Conservation (phyloP, 2,329 filamentous ascomycete genomes). For the Sporothrix brunneoviolacea region DNA sequence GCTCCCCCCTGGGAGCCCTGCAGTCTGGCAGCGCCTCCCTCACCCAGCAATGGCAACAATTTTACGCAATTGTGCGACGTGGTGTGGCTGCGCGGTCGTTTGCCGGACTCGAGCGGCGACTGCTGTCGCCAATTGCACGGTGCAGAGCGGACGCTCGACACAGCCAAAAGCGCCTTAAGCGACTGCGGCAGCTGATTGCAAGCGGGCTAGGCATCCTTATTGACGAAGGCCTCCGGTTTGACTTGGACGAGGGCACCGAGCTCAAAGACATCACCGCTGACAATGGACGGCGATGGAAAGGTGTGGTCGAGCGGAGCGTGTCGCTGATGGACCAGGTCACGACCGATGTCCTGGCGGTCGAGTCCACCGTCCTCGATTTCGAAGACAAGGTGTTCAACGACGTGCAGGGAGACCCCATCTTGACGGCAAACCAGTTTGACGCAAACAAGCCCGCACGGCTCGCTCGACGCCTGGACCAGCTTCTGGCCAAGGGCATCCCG, state of each 20-base stretch:
- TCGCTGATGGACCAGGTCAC: conserved; percentile 82
- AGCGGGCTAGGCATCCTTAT: conserved; percentile 82
- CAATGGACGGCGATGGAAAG: conserved; percentile 52
- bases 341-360: conserved; percentile 59
- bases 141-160: conserved; percentile 66
- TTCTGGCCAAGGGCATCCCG: conserved; percentile 64
- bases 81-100: conserved; percentile 69
- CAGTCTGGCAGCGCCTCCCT: conserved; percentile 27
- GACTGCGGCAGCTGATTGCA: conserved; percentile 71
- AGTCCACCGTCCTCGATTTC: conserved; percentile 56
- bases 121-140: conserved; percentile 72
- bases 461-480: conserved; percentile 58
- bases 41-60: conserved; percentile 54
- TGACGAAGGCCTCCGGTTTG: conserved; percentile 72
- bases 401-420: conserved; percentile 54
- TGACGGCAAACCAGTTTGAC: conserved; percentile 47
- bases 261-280: conserved; percentile 31
- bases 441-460: conserved; percentile 52
- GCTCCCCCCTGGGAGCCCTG: conserved; percentile 15
- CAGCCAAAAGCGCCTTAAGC: conserved; percentile 66
- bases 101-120: conserved; percentile 60
- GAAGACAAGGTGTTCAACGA: conserved; percentile 59
- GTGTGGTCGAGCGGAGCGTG: conserved; percentile 71
- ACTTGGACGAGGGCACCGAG: conserved; percentile 40
- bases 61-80: conserved; percentile 73